Evolutionary conservation across 129 eudicot species (phyloP).

Genomic region (Arctium lappa): DNA sequence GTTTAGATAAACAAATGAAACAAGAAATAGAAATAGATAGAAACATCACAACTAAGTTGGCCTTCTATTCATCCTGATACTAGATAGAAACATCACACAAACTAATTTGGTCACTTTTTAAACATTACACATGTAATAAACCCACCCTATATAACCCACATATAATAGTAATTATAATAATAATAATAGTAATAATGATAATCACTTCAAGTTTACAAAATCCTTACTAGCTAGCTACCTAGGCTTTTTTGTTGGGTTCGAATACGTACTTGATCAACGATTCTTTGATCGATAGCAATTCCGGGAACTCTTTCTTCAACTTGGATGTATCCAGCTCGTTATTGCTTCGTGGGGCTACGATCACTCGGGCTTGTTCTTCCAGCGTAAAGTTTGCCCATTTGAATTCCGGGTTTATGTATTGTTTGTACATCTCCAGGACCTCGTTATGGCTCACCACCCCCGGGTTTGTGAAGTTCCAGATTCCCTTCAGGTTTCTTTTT

Average conservation of each 20-base stretch:
- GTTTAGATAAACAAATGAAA: neutral
- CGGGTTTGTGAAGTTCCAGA: conserved; percentile 95
- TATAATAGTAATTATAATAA: neutral
- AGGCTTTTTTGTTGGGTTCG: conserved; percentile 70
- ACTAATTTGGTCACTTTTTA: neutral
- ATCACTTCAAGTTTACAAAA: neutral
- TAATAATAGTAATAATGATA: neutral
- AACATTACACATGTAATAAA: neutral
- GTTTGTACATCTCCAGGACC: conserved; percentile 84
- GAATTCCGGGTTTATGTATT: conserved; percentile 69
- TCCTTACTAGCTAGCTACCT: neutral
- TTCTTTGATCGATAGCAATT: conserved; percentile 76
- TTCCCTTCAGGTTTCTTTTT: conserved; percentile 78
- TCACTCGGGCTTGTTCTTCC: conserved; percentile 96
- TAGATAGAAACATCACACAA: neutral
- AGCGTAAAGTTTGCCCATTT: conserved; percentile 77
- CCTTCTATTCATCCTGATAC: neutral
- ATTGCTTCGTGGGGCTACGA: conserved; percentile 83
- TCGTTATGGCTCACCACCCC: conserved; percentile 97
- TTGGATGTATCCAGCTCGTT: conserved; percentile 88
- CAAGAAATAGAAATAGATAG: neutral
- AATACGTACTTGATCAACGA: conserved; percentile 92
- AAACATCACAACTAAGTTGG: neutral
- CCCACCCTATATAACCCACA: conserved; percentile 2
- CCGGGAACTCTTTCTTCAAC: conserved; percentile 85